Percentiles rank a stretch among this genome's conserved stretches.
These are phyloP conservation scores for Cyclotella choctawhatcheeana DNA, from an alignment of 108 stramenopile species.

Conservation along the genomic window DNA sequence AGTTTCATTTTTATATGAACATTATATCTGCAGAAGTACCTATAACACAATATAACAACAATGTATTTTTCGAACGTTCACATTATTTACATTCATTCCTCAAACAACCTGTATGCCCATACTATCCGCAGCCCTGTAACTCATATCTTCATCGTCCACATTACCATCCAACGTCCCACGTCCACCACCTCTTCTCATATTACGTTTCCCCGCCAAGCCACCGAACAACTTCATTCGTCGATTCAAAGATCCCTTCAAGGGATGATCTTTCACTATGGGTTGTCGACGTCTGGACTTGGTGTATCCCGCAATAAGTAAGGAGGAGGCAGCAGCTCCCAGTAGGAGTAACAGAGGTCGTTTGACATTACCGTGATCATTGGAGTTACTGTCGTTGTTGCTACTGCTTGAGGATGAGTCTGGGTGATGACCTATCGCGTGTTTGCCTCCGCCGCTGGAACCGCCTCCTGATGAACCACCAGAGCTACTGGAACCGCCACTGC, in stretches of 20 bases:
- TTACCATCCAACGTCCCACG: neutral
- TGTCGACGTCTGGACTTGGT: constrained; percentile 1
- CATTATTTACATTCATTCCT: too few relatives aligned
- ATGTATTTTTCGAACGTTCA: too few relatives aligned
- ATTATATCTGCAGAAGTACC: too few relatives aligned
- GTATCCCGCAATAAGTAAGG: neutral
- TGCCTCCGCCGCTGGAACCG: neutral
- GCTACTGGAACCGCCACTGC: neutral
- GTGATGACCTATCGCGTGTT: neutral
- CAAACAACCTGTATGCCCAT: constrained; percentile 3
- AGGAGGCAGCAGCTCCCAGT: neutral
- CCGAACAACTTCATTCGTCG: constrained; percentile 7
- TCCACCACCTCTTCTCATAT: too few relatives aligned
- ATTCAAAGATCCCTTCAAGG: neutral
- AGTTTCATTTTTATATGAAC: too few relatives aligned
- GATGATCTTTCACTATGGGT: neutral
- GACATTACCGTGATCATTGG: neutral
- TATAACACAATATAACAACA: too few relatives aligned
- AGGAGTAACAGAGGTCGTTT: neutral
- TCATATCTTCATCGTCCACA: neutral
- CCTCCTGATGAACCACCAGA: neutral
- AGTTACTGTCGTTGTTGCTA: neutral
- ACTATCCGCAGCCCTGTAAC: constrained; percentile 3
- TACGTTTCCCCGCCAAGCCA: neutral
- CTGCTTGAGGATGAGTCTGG: neutral